phyloP scores from a whole-genome alignment of 768 basidiomycete species.

The Cystobasidium ongulense region DNA sequence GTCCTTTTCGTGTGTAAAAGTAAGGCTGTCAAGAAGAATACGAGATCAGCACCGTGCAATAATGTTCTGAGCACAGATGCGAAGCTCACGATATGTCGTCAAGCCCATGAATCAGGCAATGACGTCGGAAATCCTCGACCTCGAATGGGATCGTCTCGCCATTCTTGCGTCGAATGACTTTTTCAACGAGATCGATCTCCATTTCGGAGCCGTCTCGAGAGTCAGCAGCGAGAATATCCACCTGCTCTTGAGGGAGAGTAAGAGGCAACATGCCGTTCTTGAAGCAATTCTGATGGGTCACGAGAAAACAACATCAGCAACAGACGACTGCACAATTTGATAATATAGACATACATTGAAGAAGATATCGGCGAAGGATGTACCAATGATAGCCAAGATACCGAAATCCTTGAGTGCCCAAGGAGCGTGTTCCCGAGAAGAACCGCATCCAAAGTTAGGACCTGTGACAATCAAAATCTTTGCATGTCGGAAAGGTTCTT shows the following conservation, averaged over 20 bases:
- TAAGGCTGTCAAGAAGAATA: conserved; percentile 50
- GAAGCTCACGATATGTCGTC: conserved; percentile 62
- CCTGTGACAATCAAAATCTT: conserved; percentile 76
- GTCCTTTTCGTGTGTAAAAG: conserved; percentile 65
- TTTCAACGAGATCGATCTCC: conserved; percentile 74
- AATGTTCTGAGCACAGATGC: background rate
- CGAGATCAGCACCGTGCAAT: background rate
- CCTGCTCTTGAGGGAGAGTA: conserved; percentile 60
- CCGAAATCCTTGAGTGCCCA: conserved; percentile 64
- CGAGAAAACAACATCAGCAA: background rate
- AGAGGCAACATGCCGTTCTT: conserved; percentile 89
- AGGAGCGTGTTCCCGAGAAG: conserved; percentile 81
- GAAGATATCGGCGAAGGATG: conserved; percentile 86
- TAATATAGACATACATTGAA: conserved; percentile 49
- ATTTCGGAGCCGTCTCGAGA: conserved; percentile 66
- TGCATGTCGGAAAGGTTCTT: conserved; percentile 63
- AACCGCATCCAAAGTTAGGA: conserved; percentile 68
- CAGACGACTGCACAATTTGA: conserved; percentile 12
- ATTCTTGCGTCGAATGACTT: conserved; percentile 61
- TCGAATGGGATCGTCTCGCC: conserved; percentile 66
- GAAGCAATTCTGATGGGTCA: conserved; percentile 57
- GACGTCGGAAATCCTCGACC: conserved; percentile 80
- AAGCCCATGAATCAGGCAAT: conserved; percentile 87
- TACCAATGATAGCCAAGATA: conserved; percentile 76
- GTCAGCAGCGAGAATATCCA: conserved; percentile 64